Evolutionary conservation across 164 flowering plant species (phyloP).

Genomic region (Echeveria elegans): DNA sequence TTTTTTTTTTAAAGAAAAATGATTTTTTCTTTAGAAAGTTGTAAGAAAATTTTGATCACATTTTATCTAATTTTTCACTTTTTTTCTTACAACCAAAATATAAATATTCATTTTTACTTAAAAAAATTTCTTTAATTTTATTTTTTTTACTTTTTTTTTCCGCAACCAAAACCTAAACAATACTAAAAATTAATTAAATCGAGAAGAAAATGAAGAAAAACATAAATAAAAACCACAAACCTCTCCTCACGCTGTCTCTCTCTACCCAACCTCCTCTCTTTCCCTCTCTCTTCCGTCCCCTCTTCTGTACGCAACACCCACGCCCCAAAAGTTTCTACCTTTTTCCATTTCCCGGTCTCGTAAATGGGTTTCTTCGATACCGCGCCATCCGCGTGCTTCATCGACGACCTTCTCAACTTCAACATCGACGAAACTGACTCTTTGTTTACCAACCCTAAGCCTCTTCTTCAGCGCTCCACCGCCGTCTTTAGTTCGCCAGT

Average conservation of each 20-base stretch:
- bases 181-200: no score
- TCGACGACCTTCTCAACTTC: constrained; percentile 1
- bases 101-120: no score
- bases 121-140: no score
- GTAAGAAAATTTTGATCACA: no score
- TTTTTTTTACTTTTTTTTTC: no score
- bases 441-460: background rate
- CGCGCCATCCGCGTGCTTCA: background rate
- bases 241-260: background rate
- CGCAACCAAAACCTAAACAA: no score
- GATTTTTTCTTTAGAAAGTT: no score
- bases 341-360: background rate
- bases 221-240: background rate
- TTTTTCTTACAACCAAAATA: no score
- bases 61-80: no score
- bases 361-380: background rate
- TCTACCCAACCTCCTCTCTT: background rate
- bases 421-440: background rate
- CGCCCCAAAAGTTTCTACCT: background rate
- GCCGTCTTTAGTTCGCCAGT: background rate
- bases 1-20: no score
- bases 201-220: no score
- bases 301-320: background rate
- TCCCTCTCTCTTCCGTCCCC: background rate
- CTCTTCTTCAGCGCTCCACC: background rate